These are phyloP conservation scores for Herpotrichia juniperi DNA, from an alignment of 2,329 filamentous ascomycete species.

Conservation along the genomic window DNA sequence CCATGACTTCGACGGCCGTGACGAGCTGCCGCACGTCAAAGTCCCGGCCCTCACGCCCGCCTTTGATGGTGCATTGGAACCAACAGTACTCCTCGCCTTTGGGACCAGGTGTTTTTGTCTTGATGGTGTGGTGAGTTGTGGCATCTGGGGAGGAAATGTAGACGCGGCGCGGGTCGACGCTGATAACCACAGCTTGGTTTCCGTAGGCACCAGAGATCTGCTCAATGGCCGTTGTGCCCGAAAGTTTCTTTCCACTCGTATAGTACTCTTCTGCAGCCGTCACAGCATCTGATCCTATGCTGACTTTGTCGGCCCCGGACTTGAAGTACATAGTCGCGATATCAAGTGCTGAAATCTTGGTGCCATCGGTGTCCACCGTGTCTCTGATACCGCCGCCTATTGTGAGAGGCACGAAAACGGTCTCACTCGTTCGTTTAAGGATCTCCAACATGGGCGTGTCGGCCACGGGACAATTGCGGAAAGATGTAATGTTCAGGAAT, in stretches of 20 bases:
- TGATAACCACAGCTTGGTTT: slow-evolving; percentile 95
- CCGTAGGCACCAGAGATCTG: slow-evolving; percentile 93
- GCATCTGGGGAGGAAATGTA: slow-evolving; percentile 75
- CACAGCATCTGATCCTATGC: slow-evolving; percentile 94
- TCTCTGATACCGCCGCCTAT: slow-evolving; percentile 96
- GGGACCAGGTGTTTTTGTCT: slow-evolving; percentile 72
- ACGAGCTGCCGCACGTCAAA: slow-evolving; percentile 89
- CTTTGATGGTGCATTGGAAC: slow-evolving; percentile 98
- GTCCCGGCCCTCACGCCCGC: slow-evolving; percentile 91
- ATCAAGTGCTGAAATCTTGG: slow-evolving; percentile 84
- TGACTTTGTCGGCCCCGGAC: slow-evolving; percentile 95
- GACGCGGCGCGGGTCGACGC: slow-evolving; percentile 89
- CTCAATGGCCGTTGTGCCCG: slow-evolving; percentile 89
- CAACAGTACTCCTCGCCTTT: slow-evolving; percentile 84
- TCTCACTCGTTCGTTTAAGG: slow-evolving; percentile 81
- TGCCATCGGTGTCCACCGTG: slow-evolving; percentile 86
- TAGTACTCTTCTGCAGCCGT: slow-evolving; percentile 92
- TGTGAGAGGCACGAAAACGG: slow-evolving; percentile 94
- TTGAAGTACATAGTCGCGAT: slow-evolving; percentile 98
- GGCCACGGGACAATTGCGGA: slow-evolving; percentile 90
- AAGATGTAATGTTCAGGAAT: slow-evolving; percentile 97
- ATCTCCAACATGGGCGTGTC: slow-evolving; percentile 98
- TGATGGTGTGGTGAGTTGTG: slow-evolving; percentile 76
- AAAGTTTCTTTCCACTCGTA: slow-evolving; percentile 68
- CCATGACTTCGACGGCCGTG: slow-evolving; percentile 93